phyloP scores from a whole-genome alignment of 805 yeast genomes.

The Kodamaea kakaduensis region DNA sequence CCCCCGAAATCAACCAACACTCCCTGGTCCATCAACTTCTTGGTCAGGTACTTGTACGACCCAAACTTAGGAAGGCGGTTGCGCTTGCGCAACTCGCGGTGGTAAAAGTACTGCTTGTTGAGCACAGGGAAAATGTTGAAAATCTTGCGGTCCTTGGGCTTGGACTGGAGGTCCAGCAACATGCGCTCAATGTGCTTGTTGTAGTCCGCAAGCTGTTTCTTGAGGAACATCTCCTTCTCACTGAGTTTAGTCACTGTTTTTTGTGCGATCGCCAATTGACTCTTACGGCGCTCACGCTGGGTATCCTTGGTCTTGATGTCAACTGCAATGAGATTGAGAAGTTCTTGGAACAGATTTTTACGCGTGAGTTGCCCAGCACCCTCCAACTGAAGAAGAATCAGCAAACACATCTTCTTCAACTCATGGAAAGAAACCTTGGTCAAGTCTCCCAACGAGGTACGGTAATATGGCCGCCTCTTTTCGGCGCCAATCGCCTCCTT shows the following conservation, averaged over 20 bases:
- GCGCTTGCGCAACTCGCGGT: slow-evolving; percentile 59
- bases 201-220: slow-evolving; percentile 44
- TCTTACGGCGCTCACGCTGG: slow-evolving; percentile 39
- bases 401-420: slow-evolving; percentile 71
- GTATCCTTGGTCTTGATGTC: slow-evolving; percentile 59
- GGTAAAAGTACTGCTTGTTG: slow-evolving; percentile 74
- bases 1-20: slow-evolving; percentile 61
- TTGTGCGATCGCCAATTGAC: slow-evolving; percentile 39
- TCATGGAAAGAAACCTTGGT: slow-evolving; percentile 58
- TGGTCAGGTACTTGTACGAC: slow-evolving; percentile 70
- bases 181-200: slow-evolving; percentile 44
- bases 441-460: slow-evolving; percentile 49
- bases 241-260: slow-evolving; percentile 42
- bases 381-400: slow-evolving; percentile 73
- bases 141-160: slow-evolving; percentile 44
- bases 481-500: slow-evolving; percentile 28
- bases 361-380: slow-evolving; percentile 59
- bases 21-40: slow-evolving; percentile 69
- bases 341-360: slow-evolving; percentile 67
- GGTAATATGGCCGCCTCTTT: slow-evolving; percentile 41
- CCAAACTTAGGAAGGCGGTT: slow-evolving; percentile 75
- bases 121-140: slow-evolving; percentile 50
- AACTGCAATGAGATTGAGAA: slow-evolving; percentile 77
- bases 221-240: slow-evolving; percentile 43
- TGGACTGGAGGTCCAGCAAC: slow-evolving; percentile 40